Evolutionary conservation across 2,329 filamentous ascomycete genomes (phyloP).

Genomic region (Xylariales sp.): DNA sequence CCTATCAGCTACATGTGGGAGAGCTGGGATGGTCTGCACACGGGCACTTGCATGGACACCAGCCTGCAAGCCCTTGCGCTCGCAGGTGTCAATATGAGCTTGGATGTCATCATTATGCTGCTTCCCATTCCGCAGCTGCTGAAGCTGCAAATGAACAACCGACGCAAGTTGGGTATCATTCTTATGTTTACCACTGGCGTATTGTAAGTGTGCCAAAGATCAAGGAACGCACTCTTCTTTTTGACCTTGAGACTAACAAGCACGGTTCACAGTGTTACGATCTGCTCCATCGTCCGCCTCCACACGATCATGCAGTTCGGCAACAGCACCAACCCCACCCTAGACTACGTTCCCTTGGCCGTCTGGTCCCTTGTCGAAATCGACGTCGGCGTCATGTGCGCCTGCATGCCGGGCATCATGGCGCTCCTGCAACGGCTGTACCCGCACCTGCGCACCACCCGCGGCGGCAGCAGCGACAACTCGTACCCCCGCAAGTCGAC

Average conservation of each 20-base stretch:
- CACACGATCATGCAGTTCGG: constrained; percentile 7
- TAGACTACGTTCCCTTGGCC: constrained; percentile 6
- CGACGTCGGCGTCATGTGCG: constrained; percentile 6
- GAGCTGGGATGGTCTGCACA: constrained; percentile 32
- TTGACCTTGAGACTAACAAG: constrained; percentile 8
- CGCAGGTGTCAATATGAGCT: constrained; percentile 34
- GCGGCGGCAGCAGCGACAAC: background rate
- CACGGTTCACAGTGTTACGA: constrained; percentile 6
- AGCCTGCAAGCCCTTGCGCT: constrained; percentile 36
- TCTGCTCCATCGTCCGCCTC: constrained; percentile 9
- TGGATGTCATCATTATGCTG: constrained; percentile 35
- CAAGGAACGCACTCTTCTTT: constrained; percentile 32
- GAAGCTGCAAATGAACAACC: constrained; percentile 34
- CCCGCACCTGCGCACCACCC: background rate
- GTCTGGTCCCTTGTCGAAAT: constrained; percentile 10
- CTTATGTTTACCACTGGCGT: constrained; percentile 37
- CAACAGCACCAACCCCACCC: constrained; percentile 7
- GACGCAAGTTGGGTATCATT: constrained; percentile 41
- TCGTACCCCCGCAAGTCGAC: background rate
- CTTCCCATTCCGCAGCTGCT: constrained; percentile 38
- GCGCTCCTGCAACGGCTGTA: background rate
- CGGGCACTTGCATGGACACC: constrained; percentile 35
- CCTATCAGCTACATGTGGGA: constrained; percentile 36
- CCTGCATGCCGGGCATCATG: background rate
- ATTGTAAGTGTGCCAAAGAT: too few relatives aligned